Evolutionary conservation across 169 alveolate genomes (phyloP).

Genomic region (Plasmodium fragile): DNA sequence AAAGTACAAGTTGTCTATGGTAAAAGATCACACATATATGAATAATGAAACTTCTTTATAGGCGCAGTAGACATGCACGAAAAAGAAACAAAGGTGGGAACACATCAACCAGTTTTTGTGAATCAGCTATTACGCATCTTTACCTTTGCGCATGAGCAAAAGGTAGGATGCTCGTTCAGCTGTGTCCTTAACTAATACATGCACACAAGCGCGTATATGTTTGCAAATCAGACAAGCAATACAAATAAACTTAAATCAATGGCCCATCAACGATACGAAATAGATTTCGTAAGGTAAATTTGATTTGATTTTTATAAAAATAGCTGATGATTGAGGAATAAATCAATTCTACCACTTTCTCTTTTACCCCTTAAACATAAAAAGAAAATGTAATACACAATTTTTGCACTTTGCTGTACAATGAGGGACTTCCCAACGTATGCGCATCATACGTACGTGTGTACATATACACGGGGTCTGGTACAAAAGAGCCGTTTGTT

Average conservation of each 20-base stretch:
- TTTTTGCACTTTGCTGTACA: not conserved
- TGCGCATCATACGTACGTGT: not conserved
- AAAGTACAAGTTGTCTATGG: not conserved
- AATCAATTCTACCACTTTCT: slow-evolving; percentile 4
- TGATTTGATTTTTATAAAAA: slow-evolving; percentile 45
- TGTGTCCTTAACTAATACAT: slow-evolving; percentile 7
- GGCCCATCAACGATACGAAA: slow-evolving; percentile 5
- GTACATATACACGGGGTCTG: not conserved
- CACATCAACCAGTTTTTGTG: slow-evolving; percentile 12
- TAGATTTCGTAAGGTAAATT: slow-evolving; percentile 11
- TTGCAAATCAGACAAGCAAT: slow-evolving; percentile 58
- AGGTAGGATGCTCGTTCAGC: not conserved
- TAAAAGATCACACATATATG: slow-evolving; percentile 12
- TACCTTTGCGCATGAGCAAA: slow-evolving; percentile 7
- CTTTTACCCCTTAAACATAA: not conserved
- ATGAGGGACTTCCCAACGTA: not conserved
- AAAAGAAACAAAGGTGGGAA: slow-evolving; percentile 11
- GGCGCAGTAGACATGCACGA: slow-evolving; percentile 3
- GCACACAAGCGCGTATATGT: slow-evolving; percentile 1
- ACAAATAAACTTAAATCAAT: slow-evolving; percentile 29
- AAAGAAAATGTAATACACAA: slow-evolving; percentile 11
- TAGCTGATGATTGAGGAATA: slow-evolving; percentile 42
- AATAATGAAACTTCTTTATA: slow-evolving; percentile 20
- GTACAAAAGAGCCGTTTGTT: not conserved
- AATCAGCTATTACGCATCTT: slow-evolving; percentile 1